Percentiles rank a stretch among this genome's conserved stretches.
These are phyloP conservation scores for Danielia reshetovae DNA, from an alignment of 805 yeast genomes.

Conservation along the genomic window DNA sequence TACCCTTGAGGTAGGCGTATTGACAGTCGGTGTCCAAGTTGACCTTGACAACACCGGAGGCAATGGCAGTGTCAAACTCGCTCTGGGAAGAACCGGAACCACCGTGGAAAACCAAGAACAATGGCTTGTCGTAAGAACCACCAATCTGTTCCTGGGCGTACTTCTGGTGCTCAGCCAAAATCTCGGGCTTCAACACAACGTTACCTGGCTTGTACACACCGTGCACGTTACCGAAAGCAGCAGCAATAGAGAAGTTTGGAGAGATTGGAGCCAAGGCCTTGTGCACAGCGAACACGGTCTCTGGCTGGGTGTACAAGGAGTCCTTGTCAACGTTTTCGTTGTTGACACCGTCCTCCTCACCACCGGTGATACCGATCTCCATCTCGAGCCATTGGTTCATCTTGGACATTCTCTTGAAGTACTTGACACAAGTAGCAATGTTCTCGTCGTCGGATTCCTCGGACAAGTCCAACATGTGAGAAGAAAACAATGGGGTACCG, in stretches of 20 bases:
- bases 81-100: slow-evolving; percentile 96
- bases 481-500: slow-evolving; percentile 96
- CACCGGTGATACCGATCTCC: slow-evolving; percentile 99
- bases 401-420: slow-evolving; percentile 91
- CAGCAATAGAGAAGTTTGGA: slow-evolving; percentile 98
- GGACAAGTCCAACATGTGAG: slow-evolving; percentile 97
- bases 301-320: slow-evolving; percentile 88
- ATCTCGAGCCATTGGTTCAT: slow-evolving; percentile 97
- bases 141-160: slow-evolving; percentile 71
- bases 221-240: slow-evolving; percentile 99
- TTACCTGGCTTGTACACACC: slow-evolving; percentile 99
- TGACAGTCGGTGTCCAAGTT: slow-evolving; percentile 99
- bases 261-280: slow-evolving; percentile 85
- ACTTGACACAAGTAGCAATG: slow-evolving; percentile 89
- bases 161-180: slow-evolving; percentile 92
- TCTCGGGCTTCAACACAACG: slow-evolving; percentile 86
- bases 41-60: slow-evolving; percentile 96
- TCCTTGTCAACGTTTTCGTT: slow-evolving; percentile 90
- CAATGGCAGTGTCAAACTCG: slow-evolving; percentile 90
- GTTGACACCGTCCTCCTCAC: slow-evolving; percentile 99
- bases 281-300: slow-evolving; percentile 89
- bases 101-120: slow-evolving; percentile 99
- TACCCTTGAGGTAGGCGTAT: slow-evolving; percentile 94
- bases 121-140: slow-evolving; percentile 58
- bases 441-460: slow-evolving; percentile 96